Evolutionary conservation across 306 rosid species (phyloP).

Genomic region (Parietaria judaica): DNA sequence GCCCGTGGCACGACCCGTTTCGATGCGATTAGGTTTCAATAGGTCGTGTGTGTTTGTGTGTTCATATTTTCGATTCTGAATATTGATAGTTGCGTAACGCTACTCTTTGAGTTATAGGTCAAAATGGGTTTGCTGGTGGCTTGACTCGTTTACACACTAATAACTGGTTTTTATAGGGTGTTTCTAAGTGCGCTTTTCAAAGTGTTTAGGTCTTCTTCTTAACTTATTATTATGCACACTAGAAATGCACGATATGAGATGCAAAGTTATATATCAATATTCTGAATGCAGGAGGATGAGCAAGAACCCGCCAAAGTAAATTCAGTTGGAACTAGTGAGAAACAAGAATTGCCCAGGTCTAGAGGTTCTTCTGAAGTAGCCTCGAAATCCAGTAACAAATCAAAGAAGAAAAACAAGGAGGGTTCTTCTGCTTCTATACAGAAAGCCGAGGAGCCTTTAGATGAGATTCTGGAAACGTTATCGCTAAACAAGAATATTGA

Average conservation of each 20-base stretch:
- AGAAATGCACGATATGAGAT: neutral
- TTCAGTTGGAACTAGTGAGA: slow-evolving; percentile 13
- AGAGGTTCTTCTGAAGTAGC: slow-evolving; percentile 23
- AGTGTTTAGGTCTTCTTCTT: too few species aligned
- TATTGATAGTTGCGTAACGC: too few species aligned
- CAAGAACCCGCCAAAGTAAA: slow-evolving; percentile 17
- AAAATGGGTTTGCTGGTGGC: too few species aligned
- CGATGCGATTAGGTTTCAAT: too few species aligned
- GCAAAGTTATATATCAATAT: neutral
- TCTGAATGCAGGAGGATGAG: slow-evolving; percentile 42
- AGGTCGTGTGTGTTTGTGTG: too few species aligned
- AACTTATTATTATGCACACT: too few species aligned
- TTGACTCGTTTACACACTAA: too few species aligned
- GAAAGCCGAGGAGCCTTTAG: slow-evolving; percentile 43
- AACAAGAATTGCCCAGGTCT: slow-evolving; percentile 19
- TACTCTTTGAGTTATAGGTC: too few species aligned
- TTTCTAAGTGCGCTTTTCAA: too few species aligned
- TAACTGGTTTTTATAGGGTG: too few species aligned
- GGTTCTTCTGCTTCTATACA: slow-evolving; percentile 30
- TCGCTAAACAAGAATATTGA: slow-evolving; percentile 30
- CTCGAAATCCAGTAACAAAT: slow-evolving; percentile 39
- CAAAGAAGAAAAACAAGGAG: slow-evolving; percentile 68
- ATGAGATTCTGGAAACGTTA: slow-evolving; percentile 48
- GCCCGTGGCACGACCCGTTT: too few species aligned
- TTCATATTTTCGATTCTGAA: too few species aligned